Evolutionary conservation across 2,329 filamentous ascomycete species (phyloP), one percentile per base, ranked within the genome.

Genomic region (Lachnellula hyalina): DNA sequence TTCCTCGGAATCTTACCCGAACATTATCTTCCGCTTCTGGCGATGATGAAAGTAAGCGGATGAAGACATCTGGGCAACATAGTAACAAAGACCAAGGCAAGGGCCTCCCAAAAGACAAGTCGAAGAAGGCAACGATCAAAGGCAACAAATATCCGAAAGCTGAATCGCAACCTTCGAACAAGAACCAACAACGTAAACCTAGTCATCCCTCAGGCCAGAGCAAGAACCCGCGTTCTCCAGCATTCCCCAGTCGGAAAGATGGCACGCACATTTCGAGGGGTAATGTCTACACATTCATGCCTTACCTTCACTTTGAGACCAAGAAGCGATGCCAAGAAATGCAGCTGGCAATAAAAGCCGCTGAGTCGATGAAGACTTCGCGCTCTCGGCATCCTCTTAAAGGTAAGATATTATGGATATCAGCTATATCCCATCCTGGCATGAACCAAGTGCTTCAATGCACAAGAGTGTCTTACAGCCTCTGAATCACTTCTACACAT

Each of bases 301-400:
- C 64, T 15, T 66, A 65, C 47, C 54, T 65, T 17, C 64, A 66
- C 51, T 66, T 64, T 46, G 64, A 66, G 49, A 65, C 55, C 11
- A 62, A 51, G 14, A 51, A 55, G 21, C 59, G 59, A 11, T 61
- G 59, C 9, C 51, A 58, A 42, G 60, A 65, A 47, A 66, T 65
- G 64, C 59, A 66, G 45, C 47, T 59, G 38, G 64, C 64, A 6
- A 65, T 66, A 38, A 61, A 61, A 44, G 47, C 56, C 44, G 64
- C 64, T 5, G 61, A 66, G 49, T 59, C 34, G 19, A 40, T 62
- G 28, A 47, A 50, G 46, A 55, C 48, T 15, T 48, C 58, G 3
- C 40, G 51, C 23, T 49, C 54, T 28, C 57, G 36, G 4, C 28
- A 47, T 8, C 54, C 61, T n/a, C 54, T 50, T n/a, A 61, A 59